Evolutionary conservation across 2,329 filamentous ascomycete genomes (phyloP).

Genomic region (Aureobasidium pullulans): DNA sequence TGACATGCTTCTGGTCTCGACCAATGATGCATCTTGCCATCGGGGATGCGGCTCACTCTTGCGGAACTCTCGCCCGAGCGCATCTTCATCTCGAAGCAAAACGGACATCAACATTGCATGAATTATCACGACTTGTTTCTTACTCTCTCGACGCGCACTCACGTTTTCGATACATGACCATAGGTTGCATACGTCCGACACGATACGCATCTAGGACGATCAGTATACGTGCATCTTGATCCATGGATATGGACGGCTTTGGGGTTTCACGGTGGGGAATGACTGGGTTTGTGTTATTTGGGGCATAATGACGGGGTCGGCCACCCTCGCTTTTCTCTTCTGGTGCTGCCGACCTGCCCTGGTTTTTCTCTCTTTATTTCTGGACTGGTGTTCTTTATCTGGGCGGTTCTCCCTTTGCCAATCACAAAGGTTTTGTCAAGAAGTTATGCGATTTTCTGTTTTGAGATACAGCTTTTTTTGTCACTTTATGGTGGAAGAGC

Average conservation of each 20-base stretch:
- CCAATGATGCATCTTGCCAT: not conserved
- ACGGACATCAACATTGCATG: constrained; percentile 4
- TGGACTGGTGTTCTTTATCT: not conserved
- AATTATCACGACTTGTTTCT: constrained; percentile 12
- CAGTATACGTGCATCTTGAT: constrained; percentile 8
- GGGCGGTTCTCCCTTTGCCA: not conserved
- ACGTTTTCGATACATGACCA: constrained; percentile 1
- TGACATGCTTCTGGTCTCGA: not conserved
- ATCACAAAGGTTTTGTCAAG: constrained; percentile 1
- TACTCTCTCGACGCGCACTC: constrained; percentile 2
- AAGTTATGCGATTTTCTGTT: constrained; percentile 2
- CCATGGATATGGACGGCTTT: constrained; percentile 5
- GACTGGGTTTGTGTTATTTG: not conserved
- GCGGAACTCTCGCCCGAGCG: not conserved
- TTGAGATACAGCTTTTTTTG: not conserved
- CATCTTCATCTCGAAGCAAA: not conserved
- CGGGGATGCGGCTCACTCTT: not conserved
- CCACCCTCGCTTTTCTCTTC: not conserved
- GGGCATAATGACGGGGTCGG: constrained; percentile 11
- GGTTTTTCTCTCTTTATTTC: not conserved
- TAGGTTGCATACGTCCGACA: constrained; percentile 4
- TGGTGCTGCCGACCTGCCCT: constrained; percentile 1
- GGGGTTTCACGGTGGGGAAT: not conserved
- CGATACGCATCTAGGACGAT: not conserved
- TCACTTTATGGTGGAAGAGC: not conserved